Percentiles rank a stretch among this genome's conserved stretches.
Conservation (phyloP, 257 asterid genomes). For the Primulina eburnea region DNA sequence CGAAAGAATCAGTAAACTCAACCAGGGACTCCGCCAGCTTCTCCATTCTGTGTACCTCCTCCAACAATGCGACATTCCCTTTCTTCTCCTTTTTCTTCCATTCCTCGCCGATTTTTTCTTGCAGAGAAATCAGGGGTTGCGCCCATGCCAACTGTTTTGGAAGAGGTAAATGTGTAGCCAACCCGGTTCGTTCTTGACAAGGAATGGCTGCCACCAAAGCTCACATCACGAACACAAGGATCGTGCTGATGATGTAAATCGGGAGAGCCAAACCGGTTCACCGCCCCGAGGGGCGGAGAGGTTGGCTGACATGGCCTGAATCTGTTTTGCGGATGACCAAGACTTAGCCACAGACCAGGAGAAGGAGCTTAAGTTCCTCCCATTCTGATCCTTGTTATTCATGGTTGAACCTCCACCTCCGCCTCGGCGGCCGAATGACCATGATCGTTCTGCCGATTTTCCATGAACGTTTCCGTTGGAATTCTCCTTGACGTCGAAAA, state of each 20-base stretch:
- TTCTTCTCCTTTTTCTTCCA: conserved; percentile 92
- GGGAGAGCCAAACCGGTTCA: conserved; percentile 62
- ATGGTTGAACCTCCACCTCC: background rate
- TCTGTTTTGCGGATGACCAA: conserved; percentile 84
- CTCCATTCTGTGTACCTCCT: conserved; percentile 80
- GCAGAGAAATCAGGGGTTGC: conserved; percentile 51
- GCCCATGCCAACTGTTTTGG: conserved; percentile 72
- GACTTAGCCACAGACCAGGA: conserved; percentile 77
- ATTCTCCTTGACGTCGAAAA: conserved; percentile 65
- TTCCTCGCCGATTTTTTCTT: conserved; percentile 80
- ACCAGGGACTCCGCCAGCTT: conserved; percentile 49
- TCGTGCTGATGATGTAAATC: conserved; percentile 53
- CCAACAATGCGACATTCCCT: conserved; percentile 64
- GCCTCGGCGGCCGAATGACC: conserved; percentile 77
- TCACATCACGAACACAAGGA: conserved; percentile 78
- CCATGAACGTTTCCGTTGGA: conserved; percentile 34
- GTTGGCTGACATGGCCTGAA: conserved; percentile 62
- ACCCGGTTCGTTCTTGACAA: conserved; percentile 74
- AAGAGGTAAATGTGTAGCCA: conserved; percentile 45
- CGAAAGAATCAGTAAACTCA: conserved; percentile 57
- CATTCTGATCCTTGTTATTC: conserved; percentile 33
- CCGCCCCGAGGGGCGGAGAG: conserved; percentile 72
- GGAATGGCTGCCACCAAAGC: conserved; percentile 82
- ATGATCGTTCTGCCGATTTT: conserved; percentile 55
- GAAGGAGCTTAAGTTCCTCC: conserved; percentile 52